These are phyloP conservation scores for Colletotrichum aenigma DNA, from an alignment of 2,329 filamentous ascomycete genomes.

Conservation along the genomic window DNA sequence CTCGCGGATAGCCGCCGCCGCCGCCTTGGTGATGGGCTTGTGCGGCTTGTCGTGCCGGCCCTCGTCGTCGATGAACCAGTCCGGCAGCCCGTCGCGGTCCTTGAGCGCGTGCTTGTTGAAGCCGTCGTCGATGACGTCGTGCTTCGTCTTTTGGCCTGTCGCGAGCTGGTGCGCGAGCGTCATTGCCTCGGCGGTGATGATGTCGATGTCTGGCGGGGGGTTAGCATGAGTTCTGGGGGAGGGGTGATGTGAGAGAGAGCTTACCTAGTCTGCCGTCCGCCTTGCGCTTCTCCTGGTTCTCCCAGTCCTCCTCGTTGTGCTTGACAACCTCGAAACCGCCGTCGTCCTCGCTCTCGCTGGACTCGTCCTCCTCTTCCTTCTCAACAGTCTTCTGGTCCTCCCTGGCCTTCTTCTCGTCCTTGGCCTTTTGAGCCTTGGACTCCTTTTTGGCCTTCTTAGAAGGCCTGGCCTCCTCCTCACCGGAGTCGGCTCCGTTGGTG, in stretches of 20 bases:
- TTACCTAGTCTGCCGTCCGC: constrained; percentile 68
- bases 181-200: constrained; percentile 99
- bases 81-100: constrained; percentile 88
- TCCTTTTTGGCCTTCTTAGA: constrained; percentile 27
- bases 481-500: neutral
- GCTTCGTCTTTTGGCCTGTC: constrained; percentile 78
- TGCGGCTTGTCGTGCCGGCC: constrained; percentile 79
- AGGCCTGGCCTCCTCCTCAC: constrained; percentile 16
- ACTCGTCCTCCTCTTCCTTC: constrained; percentile 25
- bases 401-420: constrained; percentile 26
- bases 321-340: constrained; percentile 68
- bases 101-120: constrained; percentile 95
- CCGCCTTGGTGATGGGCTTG: constrained; percentile 90
- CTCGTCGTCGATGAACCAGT: constrained; percentile 98
- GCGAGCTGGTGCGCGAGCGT: constrained; percentile 92
- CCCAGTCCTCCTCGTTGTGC: constrained; percentile 64
- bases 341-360: constrained; percentile 42
- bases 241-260: constrained; percentile 14
- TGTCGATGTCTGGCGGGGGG: constrained; percentile 77
- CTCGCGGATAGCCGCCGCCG: constrained; percentile 89
- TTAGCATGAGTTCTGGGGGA: constrained; percentile 21
- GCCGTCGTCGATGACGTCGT: constrained; percentile 85
- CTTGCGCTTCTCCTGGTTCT: constrained; percentile 65
- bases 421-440: constrained; percentile 29
- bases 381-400: constrained; percentile 43